Percentiles rank a stretch among this genome's conserved stretches.
phyloP scores from a whole-genome alignment of 176 grass and related monocot species.

The Guadua angustifolia region DNA sequence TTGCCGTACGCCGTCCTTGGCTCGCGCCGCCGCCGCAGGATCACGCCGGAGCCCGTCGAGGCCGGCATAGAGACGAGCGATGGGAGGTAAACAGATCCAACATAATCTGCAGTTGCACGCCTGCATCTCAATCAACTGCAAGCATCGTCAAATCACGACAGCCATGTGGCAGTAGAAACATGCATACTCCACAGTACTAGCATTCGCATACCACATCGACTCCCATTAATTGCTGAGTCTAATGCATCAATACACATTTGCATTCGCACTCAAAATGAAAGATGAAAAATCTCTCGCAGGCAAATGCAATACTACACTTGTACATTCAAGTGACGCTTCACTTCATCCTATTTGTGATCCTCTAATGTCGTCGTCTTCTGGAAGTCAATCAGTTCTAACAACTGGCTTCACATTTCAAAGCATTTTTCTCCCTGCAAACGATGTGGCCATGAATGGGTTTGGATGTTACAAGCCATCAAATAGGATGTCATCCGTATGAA shows the following conservation, averaged over 20 bases:
- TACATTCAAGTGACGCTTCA: not conserved
- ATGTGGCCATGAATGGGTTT: not conserved
- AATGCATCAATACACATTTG: not conserved
- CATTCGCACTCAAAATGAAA: not conserved
- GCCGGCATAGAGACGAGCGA: too few species aligned
- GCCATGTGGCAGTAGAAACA: too few species aligned
- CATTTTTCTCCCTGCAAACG: slow-evolving; percentile 33
- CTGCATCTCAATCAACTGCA: too few species aligned
- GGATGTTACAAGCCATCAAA: not conserved
- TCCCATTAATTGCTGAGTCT: too few species aligned
- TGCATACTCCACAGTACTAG: too few species aligned
- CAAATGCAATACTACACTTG: not conserved
- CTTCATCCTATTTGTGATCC: not conserved
- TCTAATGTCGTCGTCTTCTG: not conserved
- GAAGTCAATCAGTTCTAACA: not conserved
- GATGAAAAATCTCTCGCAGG: not conserved
- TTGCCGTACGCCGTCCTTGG: too few species aligned
- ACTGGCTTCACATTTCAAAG: not conserved
- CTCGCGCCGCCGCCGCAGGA: too few species aligned
- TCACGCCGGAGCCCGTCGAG: too few species aligned
- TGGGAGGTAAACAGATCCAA: too few species aligned
- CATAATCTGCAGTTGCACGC: too few species aligned
- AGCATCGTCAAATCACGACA: too few species aligned
- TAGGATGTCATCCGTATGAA: not conserved
- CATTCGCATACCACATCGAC: too few species aligned